A percentile compares a stretch with the other conserved stretches of the same genome.
Conservation (phyloP, 1,284 basidiomycete genomes). For the Moniliella sp. region DNA sequence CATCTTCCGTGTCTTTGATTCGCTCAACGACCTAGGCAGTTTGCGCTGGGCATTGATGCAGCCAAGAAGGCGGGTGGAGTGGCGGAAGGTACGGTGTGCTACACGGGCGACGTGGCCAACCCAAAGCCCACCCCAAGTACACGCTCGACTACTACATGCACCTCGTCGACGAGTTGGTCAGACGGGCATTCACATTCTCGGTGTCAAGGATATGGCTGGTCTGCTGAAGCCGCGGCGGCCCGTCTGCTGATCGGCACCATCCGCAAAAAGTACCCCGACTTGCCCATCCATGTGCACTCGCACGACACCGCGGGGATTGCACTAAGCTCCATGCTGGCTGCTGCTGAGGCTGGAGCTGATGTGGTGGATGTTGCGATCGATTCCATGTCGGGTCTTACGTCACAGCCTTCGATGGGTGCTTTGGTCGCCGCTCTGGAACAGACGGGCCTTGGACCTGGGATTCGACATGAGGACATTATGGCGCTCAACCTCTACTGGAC, state of each 20-base stretch:
- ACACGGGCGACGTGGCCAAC: slow-evolving; percentile 89
- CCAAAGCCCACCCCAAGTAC: slow-evolving; percentile 87
- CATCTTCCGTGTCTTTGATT: slow-evolving; percentile 98
- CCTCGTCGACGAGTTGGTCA: slow-evolving; percentile 77
- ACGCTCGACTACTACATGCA: slow-evolving; percentile 92
- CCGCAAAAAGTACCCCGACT: slow-evolving; percentile 80
- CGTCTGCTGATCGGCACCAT: slow-evolving; percentile 79
- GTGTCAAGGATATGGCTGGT: slow-evolving; percentile 99
- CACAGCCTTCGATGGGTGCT: slow-evolving; percentile 95
- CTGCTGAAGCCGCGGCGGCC: slow-evolving; percentile 78
- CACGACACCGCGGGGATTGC: slow-evolving; percentile 99
- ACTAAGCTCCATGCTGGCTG: slow-evolving; percentile 81
- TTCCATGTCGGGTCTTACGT: slow-evolving; percentile 82
- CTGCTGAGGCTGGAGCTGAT: slow-evolving; percentile 84
- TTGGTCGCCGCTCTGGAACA: slow-evolving; percentile 85
- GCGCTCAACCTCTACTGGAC: slow-evolving; percentile 95
- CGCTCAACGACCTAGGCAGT: slow-evolving; percentile 41
- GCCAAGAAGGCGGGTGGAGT: slow-evolving; percentile 99
- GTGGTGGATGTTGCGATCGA: slow-evolving; percentile 96
- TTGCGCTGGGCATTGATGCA: slow-evolving; percentile 53
- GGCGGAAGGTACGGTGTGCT: slow-evolving; percentile 68
- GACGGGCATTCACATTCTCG: slow-evolving; percentile 88
- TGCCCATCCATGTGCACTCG: slow-evolving; percentile 97
- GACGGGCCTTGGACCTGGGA: slow-evolving; percentile 78
- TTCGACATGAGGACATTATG: slow-evolving; percentile 88